Conservation (phyloP, 2,329 filamentous ascomycete genomes). For the Elsinoe batatas region DNA sequence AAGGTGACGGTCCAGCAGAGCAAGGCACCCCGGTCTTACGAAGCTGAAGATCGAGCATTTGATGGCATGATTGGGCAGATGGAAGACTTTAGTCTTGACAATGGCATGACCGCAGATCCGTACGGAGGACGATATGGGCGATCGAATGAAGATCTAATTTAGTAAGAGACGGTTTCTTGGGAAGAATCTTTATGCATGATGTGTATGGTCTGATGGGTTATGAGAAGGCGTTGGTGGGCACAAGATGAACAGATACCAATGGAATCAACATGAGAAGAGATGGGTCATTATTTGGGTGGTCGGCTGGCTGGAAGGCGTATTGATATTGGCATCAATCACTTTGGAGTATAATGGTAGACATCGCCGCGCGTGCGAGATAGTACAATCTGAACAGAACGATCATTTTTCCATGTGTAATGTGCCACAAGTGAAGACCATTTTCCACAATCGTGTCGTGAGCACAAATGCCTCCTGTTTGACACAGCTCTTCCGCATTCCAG, state of each 20-base stretch:
- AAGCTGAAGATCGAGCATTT: constrained; percentile 15
- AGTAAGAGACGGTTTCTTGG: background rate
- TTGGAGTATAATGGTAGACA: constrained; percentile 7
- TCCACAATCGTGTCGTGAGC: too few relatives aligned
- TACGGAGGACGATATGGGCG: background rate
- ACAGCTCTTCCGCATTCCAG: too few relatives aligned
- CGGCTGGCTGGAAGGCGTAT: background rate
- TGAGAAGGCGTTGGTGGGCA: background rate
- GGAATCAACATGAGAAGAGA: constrained; percentile 1
- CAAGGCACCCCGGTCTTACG: background rate
- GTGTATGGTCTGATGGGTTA: background rate
- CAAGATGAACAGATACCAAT: background rate
- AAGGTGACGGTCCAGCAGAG: constrained; percentile 20
- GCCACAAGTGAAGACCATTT: too few relatives aligned
- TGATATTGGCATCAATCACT: background rate
- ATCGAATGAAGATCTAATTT: background rate
- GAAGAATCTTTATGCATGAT: background rate
- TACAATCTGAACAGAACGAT: background rate
- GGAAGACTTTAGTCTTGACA: constrained; percentile 13
- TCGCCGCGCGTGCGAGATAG: background rate
- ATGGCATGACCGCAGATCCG: background rate
- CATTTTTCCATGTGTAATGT: background rate
- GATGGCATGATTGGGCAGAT: constrained; percentile 16
- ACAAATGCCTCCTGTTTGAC: too few relatives aligned
- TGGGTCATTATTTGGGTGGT: background rate